Base-by-base conservation (phyloP, 306 rosid species). In the Cyamopsis tetragonoloba region DNA sequence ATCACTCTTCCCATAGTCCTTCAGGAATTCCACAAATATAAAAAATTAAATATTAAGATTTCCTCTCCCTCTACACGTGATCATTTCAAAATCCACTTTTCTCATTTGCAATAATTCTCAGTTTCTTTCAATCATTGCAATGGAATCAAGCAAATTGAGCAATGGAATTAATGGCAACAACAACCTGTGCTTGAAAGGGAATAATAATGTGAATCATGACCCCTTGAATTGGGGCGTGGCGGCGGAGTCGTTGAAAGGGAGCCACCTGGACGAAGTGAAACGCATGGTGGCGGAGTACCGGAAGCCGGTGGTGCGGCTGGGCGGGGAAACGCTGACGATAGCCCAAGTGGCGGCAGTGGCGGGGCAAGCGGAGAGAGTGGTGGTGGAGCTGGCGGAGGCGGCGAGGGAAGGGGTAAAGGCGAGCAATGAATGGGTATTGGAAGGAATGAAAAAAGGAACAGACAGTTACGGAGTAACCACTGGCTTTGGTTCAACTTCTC, bases 401-500 rank as follows among this genome's bases (percentile, higher is more conserved):
- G 66, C 91, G 0, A 72, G 95, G 68, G 92, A 86, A 0, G 89
- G 96, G 1, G 96, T 92, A 2, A 82, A 92, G 78, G 98, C 98
- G 2, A 92, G 98, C 64, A 89, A 95, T 23, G 96, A 92, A 0
- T 92, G 98, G 98, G 95, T 92, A 6, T 81, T 89, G 91, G 82
- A 89, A 0, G 85, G 91, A 53, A 82, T 89, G 92, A 76, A 60
- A 14, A 85, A 84, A 0, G 98, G 98, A 0, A 89, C 88, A 0
- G 96, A 92, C 63, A 89, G 92, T 42, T 92, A 92, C 7, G 98
- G 98, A 12, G 93, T 92, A 32, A 92, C 98, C 51, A 92, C 98
- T 8, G 98, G 98, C 0, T 89, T 92, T 53, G 98, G 98, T 37
- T 96, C 98, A 0, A 89, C 96, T 2, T 89, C 98, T 0, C 98